These are phyloP conservation scores for Auxenochlorella protothecoides DNA, from an alignment of 139 green algal genomes.

Conservation along the genomic window DNA sequence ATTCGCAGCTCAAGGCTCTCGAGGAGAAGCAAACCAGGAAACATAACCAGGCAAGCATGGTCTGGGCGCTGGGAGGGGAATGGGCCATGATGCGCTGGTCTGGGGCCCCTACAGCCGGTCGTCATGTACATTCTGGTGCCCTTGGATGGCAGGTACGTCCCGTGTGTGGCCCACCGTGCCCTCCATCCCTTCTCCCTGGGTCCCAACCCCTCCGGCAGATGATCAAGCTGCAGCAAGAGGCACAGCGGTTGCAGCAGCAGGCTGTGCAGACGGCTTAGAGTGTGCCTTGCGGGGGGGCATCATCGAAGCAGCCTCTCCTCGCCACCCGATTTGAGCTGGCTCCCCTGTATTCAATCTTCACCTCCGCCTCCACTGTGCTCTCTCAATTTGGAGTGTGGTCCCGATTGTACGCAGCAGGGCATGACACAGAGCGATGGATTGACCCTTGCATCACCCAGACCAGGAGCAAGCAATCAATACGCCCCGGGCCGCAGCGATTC, in stretches of 20 bases:
- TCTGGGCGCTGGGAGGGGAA: neutral
- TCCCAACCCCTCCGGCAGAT: neutral
- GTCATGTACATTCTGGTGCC: neutral
- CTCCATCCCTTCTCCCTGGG: neutral
- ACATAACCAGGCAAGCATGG: neutral
- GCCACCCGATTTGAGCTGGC: too few species aligned
- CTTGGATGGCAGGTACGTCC: neutral
- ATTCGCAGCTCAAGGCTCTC: conserved; percentile 23
- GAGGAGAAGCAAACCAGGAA: conserved; percentile 38
- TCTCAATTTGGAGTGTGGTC: too few species aligned
- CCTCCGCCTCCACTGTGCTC: too few species aligned
- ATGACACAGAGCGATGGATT: too few species aligned
- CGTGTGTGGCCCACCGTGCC: neutral
- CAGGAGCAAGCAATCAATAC: too few species aligned
- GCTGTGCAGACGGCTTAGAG: too few species aligned
- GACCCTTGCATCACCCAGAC: too few species aligned
- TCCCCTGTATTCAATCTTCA: too few species aligned
- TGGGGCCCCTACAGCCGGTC: neutral
- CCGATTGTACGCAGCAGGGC: too few species aligned
- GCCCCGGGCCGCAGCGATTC: too few species aligned
- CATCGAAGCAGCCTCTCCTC: too few species aligned
- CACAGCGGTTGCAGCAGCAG: conserved; percentile 2
- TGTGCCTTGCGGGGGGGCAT: too few species aligned
- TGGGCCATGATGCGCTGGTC: neutral
- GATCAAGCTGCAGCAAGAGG: conserved; percentile 5